Base-by-base conservation (phyloP, 1,284 basidiomycete species). In the Moniliella sp. region DNA sequence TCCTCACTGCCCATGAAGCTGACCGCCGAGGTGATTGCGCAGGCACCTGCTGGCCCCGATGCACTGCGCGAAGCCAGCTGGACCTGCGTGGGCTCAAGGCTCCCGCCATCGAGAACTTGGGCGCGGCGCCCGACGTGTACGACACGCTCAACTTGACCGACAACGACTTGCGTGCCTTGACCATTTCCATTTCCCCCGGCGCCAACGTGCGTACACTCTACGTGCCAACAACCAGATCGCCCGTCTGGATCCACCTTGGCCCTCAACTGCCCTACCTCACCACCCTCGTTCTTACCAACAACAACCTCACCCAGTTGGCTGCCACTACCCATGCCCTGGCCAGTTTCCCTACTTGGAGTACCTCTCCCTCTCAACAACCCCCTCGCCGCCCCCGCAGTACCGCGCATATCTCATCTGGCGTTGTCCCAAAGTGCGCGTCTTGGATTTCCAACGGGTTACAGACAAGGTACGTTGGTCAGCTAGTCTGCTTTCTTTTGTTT, bases 101-200 rank as follows among this genome's bases (percentile, higher is more conserved):
- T 55, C 83, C 86, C 28, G 75, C 80, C 32, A 97, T 99, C 59
- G 91, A 99, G 74, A 97, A 99, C 69, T 70, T 99, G 49, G 91
- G 86, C 67, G n/a, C n/a, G n/a, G n/a, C n/a, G n/a, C n/a, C n/a
- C 75, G 78, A 93, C 67, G 82, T 76, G 66, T 80, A n/a, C 62
- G 91, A 81, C 70, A 71, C 76, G 41, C 79, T 99, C 60, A 88
- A 97, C 68, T 69, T 91, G 36, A 91, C 86, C 37, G 81, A 93
- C 67, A 99, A 99, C 63, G 75, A 82, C 41, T 78, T 99, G 65
- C 67, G 74, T 40, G 72, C 73, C 5, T 73, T 99, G 30, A 76
- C 79, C 45, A 83, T 68, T 65, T 93, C 41, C 76, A 83, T 33
- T 68, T 81, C 43, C 69, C 82, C 55, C 72, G 75, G 65, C 73